Evolutionary conservation across 805 yeast genomes (phyloP).

Genomic region (Cyberlindnera petersonii): DNA sequence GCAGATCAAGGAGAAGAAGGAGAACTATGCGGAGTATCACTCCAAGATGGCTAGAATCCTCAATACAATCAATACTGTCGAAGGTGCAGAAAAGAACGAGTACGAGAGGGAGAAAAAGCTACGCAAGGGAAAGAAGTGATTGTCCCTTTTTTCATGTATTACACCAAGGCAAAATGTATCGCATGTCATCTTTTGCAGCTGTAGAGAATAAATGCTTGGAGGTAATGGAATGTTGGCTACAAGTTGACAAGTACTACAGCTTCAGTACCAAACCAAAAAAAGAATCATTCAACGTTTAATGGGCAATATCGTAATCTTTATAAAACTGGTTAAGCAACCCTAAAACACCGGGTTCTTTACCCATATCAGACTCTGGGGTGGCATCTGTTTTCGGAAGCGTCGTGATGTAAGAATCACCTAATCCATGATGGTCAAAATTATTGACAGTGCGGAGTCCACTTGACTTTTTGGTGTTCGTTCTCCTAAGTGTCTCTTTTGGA

Average conservation of each 20-base stretch:
- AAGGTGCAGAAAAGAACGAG: slow-evolving; percentile 91
- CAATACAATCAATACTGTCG: slow-evolving; percentile 85
- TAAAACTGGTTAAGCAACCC: slow-evolving; percentile 82
- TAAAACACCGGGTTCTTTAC: slow-evolving; percentile 52
- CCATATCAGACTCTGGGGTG: slow-evolving; percentile 29
- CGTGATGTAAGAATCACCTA: slow-evolving; percentile 44
- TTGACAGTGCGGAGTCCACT: slow-evolving; percentile 6
- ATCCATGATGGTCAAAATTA: slow-evolving; percentile 12
- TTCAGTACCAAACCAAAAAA: too few relatives aligned
- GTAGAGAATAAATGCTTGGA: too few relatives aligned
- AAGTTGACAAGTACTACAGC: too few relatives aligned
- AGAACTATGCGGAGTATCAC: slow-evolving; percentile 75
- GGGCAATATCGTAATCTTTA: slow-evolving; percentile 35
- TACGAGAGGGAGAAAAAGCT: slow-evolving; percentile 81
- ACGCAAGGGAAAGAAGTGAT: slow-evolving; percentile 45
- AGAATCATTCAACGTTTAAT: slow-evolving; percentile 2
- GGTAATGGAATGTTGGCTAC: too few relatives aligned
- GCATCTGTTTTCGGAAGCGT: slow-evolving; percentile 36
- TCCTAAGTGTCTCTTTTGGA: slow-evolving; percentile 7
- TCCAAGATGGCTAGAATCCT: slow-evolving; percentile 83
- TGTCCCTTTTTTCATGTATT: neutral
- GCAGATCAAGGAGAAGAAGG: slow-evolving; percentile 73
- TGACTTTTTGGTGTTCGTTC: slow-evolving; percentile 1
- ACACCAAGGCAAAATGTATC: neutral
- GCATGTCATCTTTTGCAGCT: too few relatives aligned